These are phyloP conservation scores for Quercus gilva DNA, from an alignment of 306 rosid genomes.

Conservation along the genomic window DNA sequence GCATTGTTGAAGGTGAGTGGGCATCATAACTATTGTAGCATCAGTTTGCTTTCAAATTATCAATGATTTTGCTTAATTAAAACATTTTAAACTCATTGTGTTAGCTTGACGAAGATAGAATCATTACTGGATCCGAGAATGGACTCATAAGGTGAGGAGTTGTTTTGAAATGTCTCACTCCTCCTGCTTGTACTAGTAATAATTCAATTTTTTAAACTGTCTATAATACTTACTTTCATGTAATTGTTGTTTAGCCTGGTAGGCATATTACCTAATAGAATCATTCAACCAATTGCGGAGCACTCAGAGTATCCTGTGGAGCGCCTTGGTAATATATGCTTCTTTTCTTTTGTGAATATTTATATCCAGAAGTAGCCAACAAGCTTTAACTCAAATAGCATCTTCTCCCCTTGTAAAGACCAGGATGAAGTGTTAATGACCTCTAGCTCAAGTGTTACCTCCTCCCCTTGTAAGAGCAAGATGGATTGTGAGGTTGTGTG, in stretches of 20 bases:
- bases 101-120: constrained; percentile 94
- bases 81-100: neutral
- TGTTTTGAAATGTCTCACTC: constrained; percentile 9
- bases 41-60: constrained; percentile 6
- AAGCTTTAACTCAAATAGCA: too few species aligned
- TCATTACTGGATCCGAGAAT: constrained; percentile 85
- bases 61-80: neutral
- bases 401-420: too few species aligned
- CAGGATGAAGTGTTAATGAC: too few species aligned
- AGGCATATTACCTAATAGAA: constrained; percentile 82
- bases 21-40: constrained; percentile 14
- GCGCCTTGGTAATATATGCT: constrained; percentile 65
- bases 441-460: too few species aligned
- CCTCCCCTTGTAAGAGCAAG: too few species aligned
- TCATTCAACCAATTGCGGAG: constrained; percentile 90
- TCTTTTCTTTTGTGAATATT: constrained; percentile 4
- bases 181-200: constrained; percentile 1
- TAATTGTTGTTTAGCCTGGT: constrained; percentile 50
- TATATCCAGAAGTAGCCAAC: neutral
- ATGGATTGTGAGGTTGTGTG: too few species aligned
- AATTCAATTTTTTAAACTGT: constrained; percentile 2
- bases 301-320: constrained; percentile 88
- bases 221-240: neutral
- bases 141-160: constrained; percentile 87
- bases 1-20: constrained; percentile 71